Base-by-base conservation (phyloP, 805 yeast genomes). In the Sungouiozyma intestinalis region DNA sequence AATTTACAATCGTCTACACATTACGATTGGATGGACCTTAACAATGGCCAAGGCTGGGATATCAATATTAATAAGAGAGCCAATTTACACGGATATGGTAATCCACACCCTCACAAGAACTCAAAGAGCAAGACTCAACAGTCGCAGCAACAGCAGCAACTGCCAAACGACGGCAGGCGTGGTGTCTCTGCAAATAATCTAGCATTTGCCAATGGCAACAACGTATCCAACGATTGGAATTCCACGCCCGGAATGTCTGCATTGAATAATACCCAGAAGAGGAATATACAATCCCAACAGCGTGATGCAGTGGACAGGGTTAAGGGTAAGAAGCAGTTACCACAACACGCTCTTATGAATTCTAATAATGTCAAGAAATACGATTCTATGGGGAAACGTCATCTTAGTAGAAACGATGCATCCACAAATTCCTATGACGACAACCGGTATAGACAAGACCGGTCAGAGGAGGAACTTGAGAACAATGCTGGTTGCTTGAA, bases 31-130 rank as follows among this genome's bases (percentile, higher is more conserved):
- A 76, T 80, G 79, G 79, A 74, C 52, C 70, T 83, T 51, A 83
- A 83, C 56, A 76, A 77, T 40, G 92, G 92, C 38, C 74, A 74
- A 57, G 92, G 92, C 15, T 83, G 92, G 92, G 86, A 82, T 57
- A 73, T 84, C 54, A 58, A 71, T 46, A 74, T 81, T 46, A 83
- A 83, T 58, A 81, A 79, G 59, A 81, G 85, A 57, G 85, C 85
- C 37, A 83, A 83, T 62, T 63, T 83, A 49, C 86, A 83, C 58
- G 94, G 94, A 3, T 83, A 83, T 57, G 92, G 92, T 20, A 77
- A 78, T 57, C 82, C 84, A 40, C 76, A 68, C 46, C 81, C 81
- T 33, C 47, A 52, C 24, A 45, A 39, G 43, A 50, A 40, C 45
- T 50, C 39, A 50, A 44, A 34, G 52, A 50, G 42, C 48, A 52